phyloP scores from a whole-genome alignment of 2,329 filamentous ascomycete species.

The Talaromyces sp. region DNA sequence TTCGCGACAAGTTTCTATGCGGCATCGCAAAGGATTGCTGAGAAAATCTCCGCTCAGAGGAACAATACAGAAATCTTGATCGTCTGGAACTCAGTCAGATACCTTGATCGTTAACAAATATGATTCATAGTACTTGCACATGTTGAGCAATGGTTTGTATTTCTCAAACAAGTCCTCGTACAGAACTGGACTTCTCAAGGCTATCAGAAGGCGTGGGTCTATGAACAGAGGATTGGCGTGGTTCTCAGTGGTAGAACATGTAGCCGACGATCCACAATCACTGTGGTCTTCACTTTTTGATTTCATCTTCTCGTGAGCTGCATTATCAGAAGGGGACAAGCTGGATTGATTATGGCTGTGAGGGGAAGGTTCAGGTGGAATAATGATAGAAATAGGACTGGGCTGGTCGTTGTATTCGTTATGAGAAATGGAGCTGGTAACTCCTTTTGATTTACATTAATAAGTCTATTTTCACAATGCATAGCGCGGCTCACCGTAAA shows the following conservation, averaged over 20 bases:
- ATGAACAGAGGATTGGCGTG: not conserved
- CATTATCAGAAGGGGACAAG: not conserved
- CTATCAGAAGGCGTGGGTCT: conserved; percentile 2
- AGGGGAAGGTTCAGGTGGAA: not conserved
- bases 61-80: conserved; percentile 4
- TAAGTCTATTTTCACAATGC: no score
- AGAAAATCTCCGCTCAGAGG: conserved; percentile 11
- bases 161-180: conserved; percentile 8
- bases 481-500: no score
- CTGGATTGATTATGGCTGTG: not conserved
- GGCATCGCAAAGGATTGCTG: conserved; percentile 14
- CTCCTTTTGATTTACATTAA: no score
- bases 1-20: not conserved
- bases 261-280: not conserved
- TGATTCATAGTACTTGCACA: not conserved
- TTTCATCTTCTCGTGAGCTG: not conserved
- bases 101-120: not conserved
- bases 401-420: no score
- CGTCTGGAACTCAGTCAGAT: not conserved
- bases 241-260: not conserved
- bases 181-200: not conserved
- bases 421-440: no score
- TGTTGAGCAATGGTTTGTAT: conserved; percentile 4
- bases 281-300: not conserved
- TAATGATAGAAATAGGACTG: not conserved